phyloP scores from a whole-genome alignment of 2,329 filamentous ascomycete species.

The Thyridium curvatum region DNA sequence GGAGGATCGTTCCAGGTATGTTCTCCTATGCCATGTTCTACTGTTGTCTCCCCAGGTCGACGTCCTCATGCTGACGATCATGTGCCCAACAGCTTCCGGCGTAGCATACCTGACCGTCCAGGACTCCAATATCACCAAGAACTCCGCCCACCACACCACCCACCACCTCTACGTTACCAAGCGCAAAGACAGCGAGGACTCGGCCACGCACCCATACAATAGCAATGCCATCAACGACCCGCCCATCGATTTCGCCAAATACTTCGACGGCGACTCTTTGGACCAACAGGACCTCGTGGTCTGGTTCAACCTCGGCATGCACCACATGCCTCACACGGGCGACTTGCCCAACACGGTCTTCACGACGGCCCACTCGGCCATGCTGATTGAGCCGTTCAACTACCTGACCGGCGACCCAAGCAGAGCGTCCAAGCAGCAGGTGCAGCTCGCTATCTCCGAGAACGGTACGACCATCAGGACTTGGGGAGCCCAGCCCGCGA shows the following conservation, averaged over 20 bases:
- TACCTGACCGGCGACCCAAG: no score
- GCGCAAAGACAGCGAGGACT: constrained; percentile 2
- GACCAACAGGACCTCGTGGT: constrained; percentile 1
- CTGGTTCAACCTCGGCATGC: constrained; percentile 2
- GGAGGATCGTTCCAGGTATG: constrained; percentile 24
- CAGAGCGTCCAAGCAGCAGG: no score
- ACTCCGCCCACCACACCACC: background rate
- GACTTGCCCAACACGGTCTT: no score
- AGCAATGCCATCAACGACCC: background rate
- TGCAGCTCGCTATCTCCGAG: no score
- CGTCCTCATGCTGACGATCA: no score
- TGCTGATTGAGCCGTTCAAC: no score
- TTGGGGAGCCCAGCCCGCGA: no score
- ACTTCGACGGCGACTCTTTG: constrained; percentile 2
- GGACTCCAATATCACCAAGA: constrained; percentile 1
- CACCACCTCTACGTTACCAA: constrained; percentile 1
- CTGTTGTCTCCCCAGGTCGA: no score
- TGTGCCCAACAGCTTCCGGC: background rate
- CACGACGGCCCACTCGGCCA: no score
- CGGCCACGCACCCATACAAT: background rate
- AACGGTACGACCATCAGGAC: no score
- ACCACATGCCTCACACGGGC: constrained; percentile 1
- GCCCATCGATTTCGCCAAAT: constrained; percentile 1
- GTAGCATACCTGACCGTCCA: constrained; percentile 1
- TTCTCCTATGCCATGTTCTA: constrained; percentile 8